phyloP scores from a whole-genome alignment of 2,329 filamentous ascomycete species.

The Ascochyta lentis region DNA sequence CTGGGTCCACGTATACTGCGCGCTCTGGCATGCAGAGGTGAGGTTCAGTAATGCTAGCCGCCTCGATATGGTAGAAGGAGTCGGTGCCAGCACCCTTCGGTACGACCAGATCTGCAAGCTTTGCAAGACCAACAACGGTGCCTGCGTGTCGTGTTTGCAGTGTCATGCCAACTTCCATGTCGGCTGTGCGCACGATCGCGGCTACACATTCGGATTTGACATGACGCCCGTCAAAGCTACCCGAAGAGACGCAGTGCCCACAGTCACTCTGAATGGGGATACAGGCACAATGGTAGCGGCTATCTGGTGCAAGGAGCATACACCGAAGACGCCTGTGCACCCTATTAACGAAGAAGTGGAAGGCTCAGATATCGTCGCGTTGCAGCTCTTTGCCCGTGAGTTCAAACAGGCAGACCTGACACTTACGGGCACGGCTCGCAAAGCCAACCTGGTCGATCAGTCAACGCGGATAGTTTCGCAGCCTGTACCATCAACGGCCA shows the following conservation, averaged over 20 bases:
- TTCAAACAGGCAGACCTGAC: conserved; percentile 95
- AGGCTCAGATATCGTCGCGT: conserved; percentile 74
- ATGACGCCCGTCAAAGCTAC: conserved; percentile 89
- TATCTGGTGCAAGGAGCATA: conserved; percentile 92
- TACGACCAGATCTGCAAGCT: conserved; percentile 83
- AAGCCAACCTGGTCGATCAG: conserved; percentile 78
- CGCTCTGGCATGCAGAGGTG: conserved; percentile 89
- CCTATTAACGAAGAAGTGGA: conserved; percentile 78
- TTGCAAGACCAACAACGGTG: conserved; percentile 77
- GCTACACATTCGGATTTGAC: conserved; percentile 87
- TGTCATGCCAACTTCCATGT: conserved; percentile 79
- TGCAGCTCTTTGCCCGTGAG: conserved; percentile 85
- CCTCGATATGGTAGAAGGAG: conserved; percentile 86
- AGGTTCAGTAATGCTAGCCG: conserved; percentile 87
- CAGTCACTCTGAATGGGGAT: conserved; percentile 81
- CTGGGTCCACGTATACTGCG: conserved; percentile 96
- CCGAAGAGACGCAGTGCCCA: conserved; percentile 78
- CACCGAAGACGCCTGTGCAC: conserved; percentile 73
- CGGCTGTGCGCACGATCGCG: conserved; percentile 84
- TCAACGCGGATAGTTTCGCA: conserved; percentile 61
- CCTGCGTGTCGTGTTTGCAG: conserved; percentile 82
- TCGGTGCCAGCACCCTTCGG: conserved; percentile 74
- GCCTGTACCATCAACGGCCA: conserved; percentile 31
- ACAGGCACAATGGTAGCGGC: conserved; percentile 82
- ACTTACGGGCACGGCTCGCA: conserved; percentile 89